Evolutionary conservation across 345 rosid genomes (phyloP), one percentile per base, ranked within the genome.

Genomic region (Rubroshorea leprosula): DNA sequence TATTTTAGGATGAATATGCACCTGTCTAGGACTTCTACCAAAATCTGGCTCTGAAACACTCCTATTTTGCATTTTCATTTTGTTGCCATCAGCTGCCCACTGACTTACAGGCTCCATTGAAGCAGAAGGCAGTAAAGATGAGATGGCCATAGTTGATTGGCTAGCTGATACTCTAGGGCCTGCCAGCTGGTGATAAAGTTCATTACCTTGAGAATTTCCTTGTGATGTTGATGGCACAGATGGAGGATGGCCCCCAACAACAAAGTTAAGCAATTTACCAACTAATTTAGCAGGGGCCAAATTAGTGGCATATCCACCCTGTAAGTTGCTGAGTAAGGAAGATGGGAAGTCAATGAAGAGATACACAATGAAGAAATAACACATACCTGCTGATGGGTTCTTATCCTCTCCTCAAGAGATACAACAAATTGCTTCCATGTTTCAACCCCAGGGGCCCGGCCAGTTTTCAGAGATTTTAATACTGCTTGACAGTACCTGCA

Each of bases 41-140:
- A 87, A 71, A 71, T 87, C 81, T 23, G 96, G 96, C 65, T 87
- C 96, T 14, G 96, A 87, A 60, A 77, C 92, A 73, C 96, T 87
- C 74, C 96, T 77, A 58, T 68, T 80, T 54, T 78, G 81, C 74
- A 78, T 68, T 23, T 72, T 80, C 87, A 75, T 80, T 76, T 67
- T 79, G 67, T 48, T 78, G 55, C 77, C 83, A 74, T 76, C 91
- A 62, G 77, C 68, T 9, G 71, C 63, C 88, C 86, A 81, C 29
- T 76, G 85, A 66, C 74, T 86, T 54, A 81, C 76, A 62, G 80
- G 89, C 63, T 87, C 91, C 87, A 77, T 82, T 10, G 91, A 87
- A 54, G 82, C 78, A 48, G 89, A 87, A 43, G 89, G 82, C 58
- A 81, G 63, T 60, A 87, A 72, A 2, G 89, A 82, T 58, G 96